Percentiles rank a stretch among this genome's conserved stretches.
These are phyloP conservation scores for Rubus parviflorus DNA, from an alignment of 306 rosid species.

Conservation along the genomic window DNA sequence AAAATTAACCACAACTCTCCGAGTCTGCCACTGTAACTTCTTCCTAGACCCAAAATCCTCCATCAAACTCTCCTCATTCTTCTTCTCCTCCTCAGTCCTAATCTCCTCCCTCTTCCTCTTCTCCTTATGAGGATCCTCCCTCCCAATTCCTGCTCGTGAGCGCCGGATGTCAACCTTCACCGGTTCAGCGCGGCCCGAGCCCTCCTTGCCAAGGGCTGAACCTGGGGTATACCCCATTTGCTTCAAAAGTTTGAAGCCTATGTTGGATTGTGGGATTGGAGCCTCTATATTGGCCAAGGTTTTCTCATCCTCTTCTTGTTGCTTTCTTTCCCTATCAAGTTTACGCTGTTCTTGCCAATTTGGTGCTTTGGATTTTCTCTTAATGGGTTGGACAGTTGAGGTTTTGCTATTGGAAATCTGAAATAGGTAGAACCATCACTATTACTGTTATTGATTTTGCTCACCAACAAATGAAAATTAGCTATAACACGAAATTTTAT, in stretches of 20 bases:
- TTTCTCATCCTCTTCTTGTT: slow-evolving; percentile 70
- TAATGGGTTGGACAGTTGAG: slow-evolving; percentile 37
- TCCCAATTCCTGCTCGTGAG: slow-evolving; percentile 89
- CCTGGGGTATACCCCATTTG: slow-evolving; percentile 94
- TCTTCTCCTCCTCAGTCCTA: slow-evolving; percentile 39
- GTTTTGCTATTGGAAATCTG: slow-evolving; percentile 47
- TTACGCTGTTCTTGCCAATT: slow-evolving; percentile 84
- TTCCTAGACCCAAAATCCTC: slow-evolving; percentile 79
- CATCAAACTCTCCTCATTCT: slow-evolving; percentile 58
- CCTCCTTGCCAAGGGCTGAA: slow-evolving; percentile 73
- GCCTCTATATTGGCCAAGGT: slow-evolving; percentile 76
- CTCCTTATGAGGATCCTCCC: slow-evolving; percentile 65
- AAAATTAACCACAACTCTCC: slow-evolving; percentile 59
- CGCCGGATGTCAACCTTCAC: slow-evolving; percentile 79
- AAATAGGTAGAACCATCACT: neutral
- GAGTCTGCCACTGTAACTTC: slow-evolving; percentile 75
- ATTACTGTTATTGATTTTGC: neutral
- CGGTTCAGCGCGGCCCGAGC: slow-evolving; percentile 74
- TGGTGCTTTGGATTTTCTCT: slow-evolving; percentile 45
- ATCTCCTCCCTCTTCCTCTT: slow-evolving; percentile 65
- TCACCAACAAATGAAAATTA: slow-evolving; percentile 2
- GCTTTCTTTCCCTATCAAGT: slow-evolving; percentile 67
- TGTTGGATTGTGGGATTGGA: slow-evolving; percentile 87
- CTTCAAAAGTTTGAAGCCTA: slow-evolving; percentile 81
- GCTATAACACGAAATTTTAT: neutral